Evolutionary conservation across 108 stramenopile genomes (phyloP).

Genomic region (Nitzschia sp.): DNA sequence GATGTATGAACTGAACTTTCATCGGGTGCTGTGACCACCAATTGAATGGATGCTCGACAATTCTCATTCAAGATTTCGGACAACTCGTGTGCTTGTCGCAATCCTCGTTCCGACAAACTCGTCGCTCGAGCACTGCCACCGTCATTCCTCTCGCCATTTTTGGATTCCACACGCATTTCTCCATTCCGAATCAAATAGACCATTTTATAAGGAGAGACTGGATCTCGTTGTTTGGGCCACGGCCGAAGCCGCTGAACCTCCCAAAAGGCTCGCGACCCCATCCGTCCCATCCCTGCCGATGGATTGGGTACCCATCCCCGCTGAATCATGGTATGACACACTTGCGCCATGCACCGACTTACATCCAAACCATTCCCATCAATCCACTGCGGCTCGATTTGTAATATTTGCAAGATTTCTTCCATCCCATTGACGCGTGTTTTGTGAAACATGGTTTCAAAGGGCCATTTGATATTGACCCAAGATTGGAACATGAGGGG

Average conservation of each 20-base stretch:
- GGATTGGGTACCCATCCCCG: slow-evolving; percentile 22
- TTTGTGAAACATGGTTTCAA: slow-evolving; percentile 13
- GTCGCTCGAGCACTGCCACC: background rate
- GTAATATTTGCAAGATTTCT: slow-evolving; percentile 13
- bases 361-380: slow-evolving; percentile 19
- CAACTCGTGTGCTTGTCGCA: slow-evolving; percentile 9
- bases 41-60: slow-evolving; percentile 9
- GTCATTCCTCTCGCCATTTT: background rate
- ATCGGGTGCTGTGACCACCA: slow-evolving; percentile 36
- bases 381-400: slow-evolving; percentile 3
- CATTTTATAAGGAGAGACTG: slow-evolving; percentile 18
- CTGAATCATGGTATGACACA: slow-evolving; percentile 17
- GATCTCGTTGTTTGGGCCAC: slow-evolving; percentile 12
- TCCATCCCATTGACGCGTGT: slow-evolving; percentile 13
- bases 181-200: slow-evolving; percentile 51
- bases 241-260: slow-evolving; percentile 3
- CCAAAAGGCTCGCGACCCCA: slow-evolving; percentile 7
- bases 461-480: slow-evolving; percentile 29
- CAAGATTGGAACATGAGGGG: slow-evolving; percentile 19
- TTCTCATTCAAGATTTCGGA: background rate
- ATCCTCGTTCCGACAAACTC: slow-evolving; percentile 21
- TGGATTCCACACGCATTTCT: slow-evolving; percentile 28
- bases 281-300: slow-evolving; percentile 7
- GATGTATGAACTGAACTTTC: slow-evolving; percentile 34
- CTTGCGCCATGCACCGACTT: slow-evolving; percentile 11